These are phyloP conservation scores for Tolypocladium endophyticum DNA, from an alignment of 2,329 filamentous ascomycete species.

Conservation along the genomic window DNA sequence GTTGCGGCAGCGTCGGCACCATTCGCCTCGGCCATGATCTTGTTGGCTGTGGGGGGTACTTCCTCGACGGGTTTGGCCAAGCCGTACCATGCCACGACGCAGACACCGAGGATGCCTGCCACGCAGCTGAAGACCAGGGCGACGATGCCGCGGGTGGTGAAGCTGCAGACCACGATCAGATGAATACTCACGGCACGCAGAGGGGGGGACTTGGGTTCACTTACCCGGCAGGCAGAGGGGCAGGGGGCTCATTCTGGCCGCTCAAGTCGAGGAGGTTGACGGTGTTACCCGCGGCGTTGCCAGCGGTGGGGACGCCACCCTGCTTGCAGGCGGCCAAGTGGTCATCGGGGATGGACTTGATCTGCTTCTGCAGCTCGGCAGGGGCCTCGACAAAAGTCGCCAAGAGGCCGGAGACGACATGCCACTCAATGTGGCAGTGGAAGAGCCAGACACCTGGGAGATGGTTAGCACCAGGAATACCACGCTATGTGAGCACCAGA, in stretches of 20 bases:
- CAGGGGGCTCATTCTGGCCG: slow-evolving; percentile 46
- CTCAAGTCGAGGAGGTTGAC: slow-evolving; percentile 50
- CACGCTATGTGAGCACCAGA: neutral
- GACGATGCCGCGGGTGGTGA: slow-evolving; percentile 60
- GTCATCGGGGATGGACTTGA: slow-evolving; percentile 47
- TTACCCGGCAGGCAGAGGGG: slow-evolving; percentile 50
- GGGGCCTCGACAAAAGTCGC: slow-evolving; percentile 56
- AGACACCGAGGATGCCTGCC: slow-evolving; percentile 57
- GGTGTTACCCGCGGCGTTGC: slow-evolving; percentile 69
- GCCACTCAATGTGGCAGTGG: slow-evolving; percentile 78
- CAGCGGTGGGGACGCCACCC: slow-evolving; percentile 37
- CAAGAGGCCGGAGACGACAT: slow-evolving; percentile 55
- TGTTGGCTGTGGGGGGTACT: slow-evolving; percentile 2
- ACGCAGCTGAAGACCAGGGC: slow-evolving; percentile 65
- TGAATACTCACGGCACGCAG: neutral
- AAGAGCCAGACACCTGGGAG: slow-evolving; percentile 52
- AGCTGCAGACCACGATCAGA: slow-evolving; percentile 24
- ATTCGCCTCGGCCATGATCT: slow-evolving; percentile 3
- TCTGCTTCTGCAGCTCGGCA: slow-evolving; percentile 45
- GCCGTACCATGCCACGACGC: slow-evolving; percentile 57
- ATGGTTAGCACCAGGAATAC: neutral
- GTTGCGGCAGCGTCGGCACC: neutral
- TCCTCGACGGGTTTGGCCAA: slow-evolving; percentile 9
- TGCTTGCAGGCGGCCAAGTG: slow-evolving; percentile 49
- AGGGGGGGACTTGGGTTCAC: slow-evolving; percentile 9